phyloP scores from a whole-genome alignment of 176 grass and related monocot genomes.

The Triticum dicoccoides region DNA sequence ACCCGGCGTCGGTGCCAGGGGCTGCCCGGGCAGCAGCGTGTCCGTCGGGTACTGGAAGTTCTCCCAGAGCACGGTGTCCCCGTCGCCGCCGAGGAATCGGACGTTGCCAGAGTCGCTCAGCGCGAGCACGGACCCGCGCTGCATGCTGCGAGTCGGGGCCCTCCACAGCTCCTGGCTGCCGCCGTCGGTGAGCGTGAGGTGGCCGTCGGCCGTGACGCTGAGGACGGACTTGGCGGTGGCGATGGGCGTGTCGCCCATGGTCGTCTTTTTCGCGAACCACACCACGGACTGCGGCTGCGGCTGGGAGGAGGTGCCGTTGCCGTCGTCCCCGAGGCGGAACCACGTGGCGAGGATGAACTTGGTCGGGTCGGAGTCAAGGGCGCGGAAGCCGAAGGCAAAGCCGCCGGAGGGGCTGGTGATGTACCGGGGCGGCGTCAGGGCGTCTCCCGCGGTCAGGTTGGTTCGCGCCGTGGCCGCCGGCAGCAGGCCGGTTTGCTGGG shows the following conservation, averaged over 20 bases:
- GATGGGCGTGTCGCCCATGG: too few species aligned
- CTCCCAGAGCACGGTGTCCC: constrained; percentile 12
- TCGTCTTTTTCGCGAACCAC: constrained; percentile 4
- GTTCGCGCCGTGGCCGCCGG: neutral
- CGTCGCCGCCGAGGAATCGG: constrained; percentile 7
- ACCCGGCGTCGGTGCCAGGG: neutral
- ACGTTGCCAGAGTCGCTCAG: constrained; percentile 27
- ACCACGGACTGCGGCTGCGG: constrained; percentile 5
- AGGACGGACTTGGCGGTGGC: constrained; percentile 12
- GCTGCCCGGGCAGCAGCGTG: constrained; percentile 33
- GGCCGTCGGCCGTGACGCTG: neutral
- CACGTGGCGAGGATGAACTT: constrained; percentile 16
- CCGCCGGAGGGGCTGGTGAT: constrained; percentile 30
- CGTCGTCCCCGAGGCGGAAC: neutral
- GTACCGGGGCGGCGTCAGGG: neutral
- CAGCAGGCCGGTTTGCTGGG: too few species aligned
- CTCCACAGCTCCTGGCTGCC: neutral
- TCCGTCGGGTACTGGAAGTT: constrained; percentile 29
- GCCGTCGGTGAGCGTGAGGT: neutral
- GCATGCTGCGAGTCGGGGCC: neutral
- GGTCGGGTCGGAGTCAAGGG: constrained; percentile 5
- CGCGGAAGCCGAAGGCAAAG: constrained; percentile 28
- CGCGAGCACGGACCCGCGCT: neutral
- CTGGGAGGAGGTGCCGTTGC: neutral
- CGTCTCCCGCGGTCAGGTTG: neutral